phyloP scores from a whole-genome alignment of 2,329 filamentous ascomycete genomes.

The Pseudofabraea citricarpa region DNA sequence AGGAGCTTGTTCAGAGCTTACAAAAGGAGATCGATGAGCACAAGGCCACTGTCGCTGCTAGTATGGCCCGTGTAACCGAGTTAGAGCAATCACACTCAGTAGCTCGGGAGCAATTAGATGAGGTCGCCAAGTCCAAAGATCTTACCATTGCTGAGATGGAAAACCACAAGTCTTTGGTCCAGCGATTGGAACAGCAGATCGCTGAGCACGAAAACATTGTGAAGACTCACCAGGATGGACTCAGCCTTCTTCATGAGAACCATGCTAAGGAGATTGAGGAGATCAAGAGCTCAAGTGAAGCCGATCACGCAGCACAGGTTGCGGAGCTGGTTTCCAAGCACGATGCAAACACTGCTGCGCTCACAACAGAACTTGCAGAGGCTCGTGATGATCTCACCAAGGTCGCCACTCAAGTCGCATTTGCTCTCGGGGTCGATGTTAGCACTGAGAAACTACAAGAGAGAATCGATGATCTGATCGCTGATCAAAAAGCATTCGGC shows the following conservation, averaged over 20 bases:
- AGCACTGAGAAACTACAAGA: conserved; percentile 64
- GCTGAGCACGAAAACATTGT: conserved; percentile 53
- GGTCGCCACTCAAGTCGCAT: conserved; percentile 58
- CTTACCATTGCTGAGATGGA: conserved; percentile 35
- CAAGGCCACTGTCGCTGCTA: conserved; percentile 65
- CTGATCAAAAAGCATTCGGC: conserved; percentile 54
- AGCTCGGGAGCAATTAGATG: conserved; percentile 63
- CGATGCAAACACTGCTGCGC: conserved; percentile 45
- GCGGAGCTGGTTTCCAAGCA: conserved; percentile 57
- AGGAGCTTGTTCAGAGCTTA: conserved; percentile 55
- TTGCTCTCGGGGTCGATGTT: conserved; percentile 55
- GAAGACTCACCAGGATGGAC: conserved; percentile 46
- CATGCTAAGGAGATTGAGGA: conserved; percentile 46
- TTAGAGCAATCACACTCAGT: conserved; percentile 68
- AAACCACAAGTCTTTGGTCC: conserved; percentile 37
- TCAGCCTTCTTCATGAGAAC: conserved; percentile 43
- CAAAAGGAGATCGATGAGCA: conserved; percentile 77
- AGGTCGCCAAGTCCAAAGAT: conserved; percentile 57
- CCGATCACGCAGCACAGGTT: conserved; percentile 53
- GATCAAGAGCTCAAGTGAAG: conserved; percentile 43
- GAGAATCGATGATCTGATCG: conserved; percentile 52
- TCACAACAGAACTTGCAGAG: conserved; percentile 59
- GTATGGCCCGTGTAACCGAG: conserved; percentile 64
- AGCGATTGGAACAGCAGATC: conserved; percentile 54
- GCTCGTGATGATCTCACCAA: conserved; percentile 63